phyloP scores from a whole-genome alignment of 2,329 filamentous ascomycete genomes.

The Fusarium drepaniforme region DNA sequence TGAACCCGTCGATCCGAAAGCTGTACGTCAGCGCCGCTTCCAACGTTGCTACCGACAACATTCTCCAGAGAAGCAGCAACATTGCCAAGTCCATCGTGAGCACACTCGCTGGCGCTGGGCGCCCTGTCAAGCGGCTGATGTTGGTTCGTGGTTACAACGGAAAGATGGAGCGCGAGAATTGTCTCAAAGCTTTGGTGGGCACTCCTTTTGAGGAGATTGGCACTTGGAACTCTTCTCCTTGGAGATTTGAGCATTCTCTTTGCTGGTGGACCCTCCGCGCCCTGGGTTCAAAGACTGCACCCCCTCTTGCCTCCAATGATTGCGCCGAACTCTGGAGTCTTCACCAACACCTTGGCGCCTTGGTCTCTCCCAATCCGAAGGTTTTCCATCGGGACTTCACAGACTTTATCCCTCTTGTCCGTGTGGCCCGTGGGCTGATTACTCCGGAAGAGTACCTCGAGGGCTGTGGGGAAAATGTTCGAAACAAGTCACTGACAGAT shows the following conservation, averaged over 20 bases:
- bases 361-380: no score
- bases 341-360: background rate
- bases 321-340: background rate
- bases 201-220: accelerated
- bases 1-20: background rate
- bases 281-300: background rate
- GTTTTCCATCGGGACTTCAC: no score
- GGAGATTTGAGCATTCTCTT: background rate
- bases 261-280: constrained; percentile 22
- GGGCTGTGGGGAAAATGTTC: no score
- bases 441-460: background rate
- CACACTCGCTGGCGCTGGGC: accelerated
- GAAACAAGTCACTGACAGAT: background rate
- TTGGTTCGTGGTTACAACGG: constrained; percentile 1
- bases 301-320: background rate
- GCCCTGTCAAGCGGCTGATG: background rate
- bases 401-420: background rate
- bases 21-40: constrained; percentile 6
- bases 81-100: background rate
- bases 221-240: background rate
- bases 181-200: background rate
- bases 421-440: background rate
- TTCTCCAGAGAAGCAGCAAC: background rate
- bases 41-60: background rate
- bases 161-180: background rate